phyloP scores from a whole-genome alignment of 495 filamentous ascomycete species.

The Xylaria scruposa region DNA sequence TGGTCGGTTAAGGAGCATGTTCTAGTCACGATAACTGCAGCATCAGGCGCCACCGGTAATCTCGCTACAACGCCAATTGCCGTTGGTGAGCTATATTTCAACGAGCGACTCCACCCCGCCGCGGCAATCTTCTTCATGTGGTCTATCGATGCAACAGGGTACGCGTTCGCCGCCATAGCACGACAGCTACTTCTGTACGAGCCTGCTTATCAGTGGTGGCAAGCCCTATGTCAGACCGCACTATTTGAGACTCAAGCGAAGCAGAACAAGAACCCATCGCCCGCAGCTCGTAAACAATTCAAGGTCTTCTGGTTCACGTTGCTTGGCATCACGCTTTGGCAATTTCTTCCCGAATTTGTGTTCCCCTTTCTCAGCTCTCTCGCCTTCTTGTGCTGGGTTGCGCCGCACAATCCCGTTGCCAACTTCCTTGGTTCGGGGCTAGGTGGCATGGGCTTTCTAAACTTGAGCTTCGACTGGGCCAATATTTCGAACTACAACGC shows the following conservation, averaged over 20 bases:
- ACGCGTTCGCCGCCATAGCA: conserved; percentile 61
- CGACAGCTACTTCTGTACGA: conserved; percentile 62
- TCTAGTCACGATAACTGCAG: conserved; percentile 60
- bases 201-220: conserved; percentile 59
- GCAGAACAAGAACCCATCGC: conserved; percentile 54
- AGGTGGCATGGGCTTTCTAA: conserved; percentile 65
- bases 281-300: conserved; percentile 58
- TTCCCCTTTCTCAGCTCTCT: conserved; percentile 64
- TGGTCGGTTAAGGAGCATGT: conserved; percentile 67
- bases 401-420: conserved; percentile 59
- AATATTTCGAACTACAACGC: conserved; percentile 59
- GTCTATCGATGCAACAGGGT: conserved; percentile 61
- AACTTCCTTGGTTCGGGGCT: conserved; percentile 65
- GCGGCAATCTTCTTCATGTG: conserved; percentile 65
- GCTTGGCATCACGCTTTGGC: conserved; percentile 60
- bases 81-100: conserved; percentile 61
- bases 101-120: conserved; percentile 54
- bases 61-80: conserved; percentile 57
- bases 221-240: conserved; percentile 60
- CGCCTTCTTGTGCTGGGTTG: conserved; percentile 68
- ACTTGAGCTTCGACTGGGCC: conserved; percentile 63
- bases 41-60: conserved; percentile 61
- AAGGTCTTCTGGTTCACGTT: conserved; percentile 61
- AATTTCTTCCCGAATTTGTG: conserved; percentile 64
- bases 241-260: conserved; percentile 63